phyloP scores from a whole-genome alignment of 2,329 filamentous ascomycete species.

The Fusarium chaquense region DNA sequence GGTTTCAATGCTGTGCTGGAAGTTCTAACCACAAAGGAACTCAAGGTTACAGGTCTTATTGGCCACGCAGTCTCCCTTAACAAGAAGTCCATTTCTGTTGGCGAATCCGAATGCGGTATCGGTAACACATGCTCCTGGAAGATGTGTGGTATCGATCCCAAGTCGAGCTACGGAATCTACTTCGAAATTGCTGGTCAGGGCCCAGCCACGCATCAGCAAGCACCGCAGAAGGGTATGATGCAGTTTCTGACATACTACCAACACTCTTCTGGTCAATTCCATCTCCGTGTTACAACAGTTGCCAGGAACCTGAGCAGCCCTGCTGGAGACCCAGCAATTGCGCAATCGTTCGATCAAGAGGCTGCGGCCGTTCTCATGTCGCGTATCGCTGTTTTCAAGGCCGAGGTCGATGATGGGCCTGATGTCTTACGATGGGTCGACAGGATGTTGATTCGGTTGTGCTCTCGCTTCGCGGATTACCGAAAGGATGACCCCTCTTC shows the following conservation, averaged over 20 bases:
- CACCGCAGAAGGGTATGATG: slow-evolving; percentile 92
- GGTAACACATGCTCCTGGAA: slow-evolving; percentile 99
- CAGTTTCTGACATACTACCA: slow-evolving; percentile 99
- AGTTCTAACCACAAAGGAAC: slow-evolving; percentile 95
- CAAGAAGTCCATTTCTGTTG: slow-evolving; percentile 97
- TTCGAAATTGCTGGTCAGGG: slow-evolving; percentile 98
- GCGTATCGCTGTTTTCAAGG: slow-evolving; percentile 98
- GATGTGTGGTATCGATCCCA: slow-evolving; percentile 98
- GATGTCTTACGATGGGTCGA: slow-evolving; percentile 98
- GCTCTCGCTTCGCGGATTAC: slow-evolving; percentile 97
- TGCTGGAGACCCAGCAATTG: slow-evolving; percentile 92
- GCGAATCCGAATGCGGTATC: slow-evolving; percentile 97
- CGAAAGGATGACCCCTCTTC: slow-evolving; percentile 97
- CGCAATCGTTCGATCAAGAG: slow-evolving; percentile 98
- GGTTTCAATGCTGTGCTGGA: slow-evolving; percentile 97
- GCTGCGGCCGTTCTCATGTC: slow-evolving; percentile 98
- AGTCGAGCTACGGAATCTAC: slow-evolving; percentile 93
- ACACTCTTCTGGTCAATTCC: slow-evolving; percentile 95
- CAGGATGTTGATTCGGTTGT: slow-evolving; percentile 96
- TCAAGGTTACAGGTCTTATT: slow-evolving; percentile 97
- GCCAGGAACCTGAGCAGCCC: slow-evolving; percentile 92
- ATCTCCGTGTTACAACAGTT: slow-evolving; percentile 94
- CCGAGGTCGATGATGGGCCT: slow-evolving; percentile 97
- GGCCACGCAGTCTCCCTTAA: slow-evolving; percentile 96
- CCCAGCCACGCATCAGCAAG: slow-evolving; percentile 85